Evolutionary conservation across 257 asterid genomes (phyloP).

Genomic region (Solanum habrochaites): DNA sequence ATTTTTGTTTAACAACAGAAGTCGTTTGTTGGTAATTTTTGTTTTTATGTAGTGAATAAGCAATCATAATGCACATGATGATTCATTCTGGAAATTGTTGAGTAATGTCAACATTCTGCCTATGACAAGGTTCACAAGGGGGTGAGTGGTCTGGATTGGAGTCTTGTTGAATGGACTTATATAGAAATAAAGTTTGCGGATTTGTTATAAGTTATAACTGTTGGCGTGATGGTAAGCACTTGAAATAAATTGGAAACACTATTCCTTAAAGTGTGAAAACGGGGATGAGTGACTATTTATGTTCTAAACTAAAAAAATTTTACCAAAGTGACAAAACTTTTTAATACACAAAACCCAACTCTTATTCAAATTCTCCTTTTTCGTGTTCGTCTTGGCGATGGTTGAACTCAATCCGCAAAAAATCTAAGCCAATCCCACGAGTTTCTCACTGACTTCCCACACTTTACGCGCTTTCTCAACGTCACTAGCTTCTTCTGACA

Average conservation of each 20-base stretch:
- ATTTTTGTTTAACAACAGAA: background rate
- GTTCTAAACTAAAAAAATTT: background rate
- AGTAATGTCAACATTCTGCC: no score
- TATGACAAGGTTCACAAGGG: no score
- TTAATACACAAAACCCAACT: background rate
- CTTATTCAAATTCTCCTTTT: background rate
- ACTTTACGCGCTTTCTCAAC: conserved; percentile 64
- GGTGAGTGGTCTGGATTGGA: no score
- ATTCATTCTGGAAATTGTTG: background rate
- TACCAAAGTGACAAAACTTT: background rate
- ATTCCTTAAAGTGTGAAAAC: background rate
- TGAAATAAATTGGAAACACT: background rate
- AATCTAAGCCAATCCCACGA: conserved; percentile 56
- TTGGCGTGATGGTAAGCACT: no score
- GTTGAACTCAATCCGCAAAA: background rate
- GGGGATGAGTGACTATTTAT: background rate
- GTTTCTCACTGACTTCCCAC: conserved; percentile 90
- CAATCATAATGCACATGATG: no score
- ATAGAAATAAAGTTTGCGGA: no score
- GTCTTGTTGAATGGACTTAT: no score
- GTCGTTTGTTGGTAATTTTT: background rate
- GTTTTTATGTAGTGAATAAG: background rate
- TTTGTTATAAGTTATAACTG: no score
- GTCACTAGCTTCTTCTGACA: conserved; percentile 87
- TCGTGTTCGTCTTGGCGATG: background rate